Base-by-base conservation (phyloP, 495 filamentous ascomycete genomes). In the Aspergillus steynii region DNA sequence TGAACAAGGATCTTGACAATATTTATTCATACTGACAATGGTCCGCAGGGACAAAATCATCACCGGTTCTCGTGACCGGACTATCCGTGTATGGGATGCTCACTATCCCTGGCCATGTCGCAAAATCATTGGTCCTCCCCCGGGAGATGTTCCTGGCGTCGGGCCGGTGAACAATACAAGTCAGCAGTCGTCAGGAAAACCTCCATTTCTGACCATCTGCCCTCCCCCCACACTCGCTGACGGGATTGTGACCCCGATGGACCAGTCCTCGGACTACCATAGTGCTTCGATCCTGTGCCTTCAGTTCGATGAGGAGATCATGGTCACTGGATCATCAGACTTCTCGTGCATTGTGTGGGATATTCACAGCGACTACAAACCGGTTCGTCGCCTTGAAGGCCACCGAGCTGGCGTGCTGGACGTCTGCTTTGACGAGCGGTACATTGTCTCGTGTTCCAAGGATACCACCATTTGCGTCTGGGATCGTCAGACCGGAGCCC, bases 381-480 rank as follows among this genome's bases (percentile, higher is more conserved):
- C 96, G 0, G 82, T 96, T 51, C 84, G 81, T 37, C 90, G 91
- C 45, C 87, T 99, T 20, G 67, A 74, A 12, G 82, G 86, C 56
- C 95, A 99, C 77, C 84, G 81, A 4, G 91, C 90, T 20, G 95
- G 94, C 48, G 93, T 99, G 29, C 82, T 99, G 15, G 95, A 99
- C 71, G 85, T 98, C 5, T 91, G 89, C 67, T 93, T 99, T 63
- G 92, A 99, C 71, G 85, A 91, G 56, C 86, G 89, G 55, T 88
- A 95, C 75, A 97, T 99, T 62, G 88, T 98, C 20, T 96, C 93
- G 28, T 97, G 94, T 77, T 96, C 91, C 63, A 98, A 98, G 75
- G 95, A 99, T 75, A 85, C 87, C 47, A 90, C 83, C 12, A 93
- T 99, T 69, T 92, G 90, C 72, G 85, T 98, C 25, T 99, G 95